phyloP scores from a whole-genome alignment of 768 basidiomycete genomes.

The Suillus plorans region DNA sequence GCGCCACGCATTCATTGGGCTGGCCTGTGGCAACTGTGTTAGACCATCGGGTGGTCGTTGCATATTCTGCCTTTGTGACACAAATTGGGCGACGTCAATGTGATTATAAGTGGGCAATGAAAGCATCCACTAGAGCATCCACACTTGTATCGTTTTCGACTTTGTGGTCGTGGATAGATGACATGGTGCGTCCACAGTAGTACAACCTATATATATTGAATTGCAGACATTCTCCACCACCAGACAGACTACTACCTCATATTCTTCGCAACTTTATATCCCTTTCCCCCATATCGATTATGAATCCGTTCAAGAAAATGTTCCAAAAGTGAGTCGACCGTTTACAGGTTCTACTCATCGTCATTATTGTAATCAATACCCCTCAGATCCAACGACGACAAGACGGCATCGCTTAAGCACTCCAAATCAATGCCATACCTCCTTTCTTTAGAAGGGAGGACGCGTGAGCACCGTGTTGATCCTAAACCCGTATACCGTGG shows the following conservation, averaged over 20 bases:
- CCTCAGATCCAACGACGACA: slow-evolving; percentile 5
- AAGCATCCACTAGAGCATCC: neutral
- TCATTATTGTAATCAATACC: neutral
- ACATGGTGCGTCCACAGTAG: neutral
- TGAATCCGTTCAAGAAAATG: neutral
- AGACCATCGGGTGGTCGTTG: neutral
- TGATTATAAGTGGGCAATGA: neutral
- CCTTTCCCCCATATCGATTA: neutral
- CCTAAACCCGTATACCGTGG: slow-evolving; percentile 12
- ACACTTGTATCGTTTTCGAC: neutral
- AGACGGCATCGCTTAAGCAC: slow-evolving; percentile 10
- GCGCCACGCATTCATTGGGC: too few species aligned
- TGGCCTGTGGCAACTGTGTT: neutral
- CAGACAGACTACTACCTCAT: neutral
- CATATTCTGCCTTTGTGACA: neutral
- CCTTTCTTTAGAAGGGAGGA: slow-evolving; percentile 3
- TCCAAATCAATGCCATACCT: slow-evolving; percentile 14
- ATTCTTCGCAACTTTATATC: neutral
- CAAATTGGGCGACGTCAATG: neutral
- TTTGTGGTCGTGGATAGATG: neutral
- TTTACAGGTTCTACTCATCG: neutral
- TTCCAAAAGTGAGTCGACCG: slow-evolving; percentile 11
- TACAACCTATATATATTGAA: neutral
- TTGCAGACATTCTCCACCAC: too few species aligned
- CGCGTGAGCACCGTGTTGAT: neutral